A percentile compares a stretch with the other conserved stretches of the same genome.
phyloP scores from a whole-genome alignment of 1,284 basidiomycete species.

The Irpex rosettiformis region DNA sequence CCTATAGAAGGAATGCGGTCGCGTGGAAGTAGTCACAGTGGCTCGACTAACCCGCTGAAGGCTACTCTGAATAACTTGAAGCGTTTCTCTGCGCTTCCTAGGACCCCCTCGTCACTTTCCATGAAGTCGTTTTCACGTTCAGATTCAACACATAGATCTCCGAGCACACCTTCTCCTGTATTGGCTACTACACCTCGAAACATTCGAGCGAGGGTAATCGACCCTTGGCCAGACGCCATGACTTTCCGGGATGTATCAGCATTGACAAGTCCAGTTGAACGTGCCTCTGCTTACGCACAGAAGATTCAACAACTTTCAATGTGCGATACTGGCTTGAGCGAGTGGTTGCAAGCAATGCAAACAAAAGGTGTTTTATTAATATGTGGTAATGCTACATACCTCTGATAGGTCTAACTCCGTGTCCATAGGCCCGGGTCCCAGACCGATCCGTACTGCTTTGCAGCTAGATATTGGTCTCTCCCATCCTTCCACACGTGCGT shows the following conservation, averaged over 20 bases:
- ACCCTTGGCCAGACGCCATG: conserved; percentile 71
- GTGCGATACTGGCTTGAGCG: conserved; percentile 75
- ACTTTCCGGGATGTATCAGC: conserved; percentile 64
- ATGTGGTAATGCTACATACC: neutral
- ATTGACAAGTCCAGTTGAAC: conserved; percentile 63
- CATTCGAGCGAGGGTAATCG: conserved; percentile 36
- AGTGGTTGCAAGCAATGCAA: conserved; percentile 67
- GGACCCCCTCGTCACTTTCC: conserved; percentile 39
- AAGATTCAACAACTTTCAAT: conserved; percentile 82
- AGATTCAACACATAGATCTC: conserved; percentile 4
- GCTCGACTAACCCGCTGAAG: conserved; percentile 23
- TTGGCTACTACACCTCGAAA: conserved; percentile 20
- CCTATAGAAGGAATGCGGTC: conserved; percentile 19
- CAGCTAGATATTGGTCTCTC: conserved; percentile 15
- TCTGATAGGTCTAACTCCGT: conserved; percentile 7
- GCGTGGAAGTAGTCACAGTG: conserved; percentile 10
- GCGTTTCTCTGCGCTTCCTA: conserved; percentile 57
- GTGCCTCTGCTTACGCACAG: conserved; percentile 73
- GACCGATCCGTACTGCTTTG: conserved; percentile 2
- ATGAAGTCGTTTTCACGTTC: conserved; percentile 9
- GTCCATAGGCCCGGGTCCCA: neutral
- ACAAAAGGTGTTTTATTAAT: conserved; percentile 45
- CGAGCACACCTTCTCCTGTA: conserved; percentile 30
- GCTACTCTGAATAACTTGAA: conserved; percentile 36
- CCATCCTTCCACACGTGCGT: conserved; percentile 16